phyloP scores from a whole-genome alignment of 371 early-diverging fungal genomes.

The Mucor ambiguus region DNA sequence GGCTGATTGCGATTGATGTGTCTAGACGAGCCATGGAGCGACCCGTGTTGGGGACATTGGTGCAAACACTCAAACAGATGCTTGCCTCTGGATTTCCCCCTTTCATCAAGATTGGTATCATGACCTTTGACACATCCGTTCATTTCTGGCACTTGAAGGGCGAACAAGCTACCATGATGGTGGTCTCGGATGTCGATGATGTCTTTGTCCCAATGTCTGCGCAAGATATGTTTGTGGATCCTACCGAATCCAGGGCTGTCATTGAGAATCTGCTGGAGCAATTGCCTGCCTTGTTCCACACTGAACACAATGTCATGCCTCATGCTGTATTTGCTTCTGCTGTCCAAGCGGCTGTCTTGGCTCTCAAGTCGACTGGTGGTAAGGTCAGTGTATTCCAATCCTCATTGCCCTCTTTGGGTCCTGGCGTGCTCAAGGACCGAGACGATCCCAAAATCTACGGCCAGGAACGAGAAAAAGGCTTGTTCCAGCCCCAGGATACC shows the following conservation, averaged over 20 bases:
- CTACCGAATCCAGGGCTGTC: conserved; percentile 67
- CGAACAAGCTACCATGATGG: conserved; percentile 93
- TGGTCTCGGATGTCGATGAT: conserved; percentile 92
- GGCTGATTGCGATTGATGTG: conserved; percentile 94
- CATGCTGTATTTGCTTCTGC: conserved; percentile 87
- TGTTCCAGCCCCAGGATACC: conserved; percentile 85
- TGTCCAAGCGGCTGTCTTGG: conserved; percentile 73
- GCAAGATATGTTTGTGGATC: conserved; percentile 83
- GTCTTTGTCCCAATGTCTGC: conserved; percentile 87
- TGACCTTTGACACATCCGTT: conserved; percentile 91
- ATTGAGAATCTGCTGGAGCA: conserved; percentile 83
- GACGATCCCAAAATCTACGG: conserved; percentile 87
- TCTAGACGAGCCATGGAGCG: conserved; percentile 81
- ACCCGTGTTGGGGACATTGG: conserved; percentile 75
- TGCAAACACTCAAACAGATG: conserved; percentile 64
- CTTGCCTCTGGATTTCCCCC: conserved; percentile 55
- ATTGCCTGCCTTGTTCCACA: conserved; percentile 81
- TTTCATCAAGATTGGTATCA: conserved; percentile 76
- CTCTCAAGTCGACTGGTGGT: conserved; percentile 84
- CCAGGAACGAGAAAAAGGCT: conserved; percentile 87
- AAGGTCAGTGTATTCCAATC: conserved; percentile 86
- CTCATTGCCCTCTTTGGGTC: conserved; percentile 82
- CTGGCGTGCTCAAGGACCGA: conserved; percentile 81
- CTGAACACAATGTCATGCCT: conserved; percentile 58
- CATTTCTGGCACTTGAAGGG: conserved; percentile 94